Percentiles rank a stretch among this genome's conserved stretches.
These are phyloP conservation scores for Cystobasidium pallidum DNA, from an alignment of 1,284 basidiomycete species.

Conservation along the genomic window DNA sequence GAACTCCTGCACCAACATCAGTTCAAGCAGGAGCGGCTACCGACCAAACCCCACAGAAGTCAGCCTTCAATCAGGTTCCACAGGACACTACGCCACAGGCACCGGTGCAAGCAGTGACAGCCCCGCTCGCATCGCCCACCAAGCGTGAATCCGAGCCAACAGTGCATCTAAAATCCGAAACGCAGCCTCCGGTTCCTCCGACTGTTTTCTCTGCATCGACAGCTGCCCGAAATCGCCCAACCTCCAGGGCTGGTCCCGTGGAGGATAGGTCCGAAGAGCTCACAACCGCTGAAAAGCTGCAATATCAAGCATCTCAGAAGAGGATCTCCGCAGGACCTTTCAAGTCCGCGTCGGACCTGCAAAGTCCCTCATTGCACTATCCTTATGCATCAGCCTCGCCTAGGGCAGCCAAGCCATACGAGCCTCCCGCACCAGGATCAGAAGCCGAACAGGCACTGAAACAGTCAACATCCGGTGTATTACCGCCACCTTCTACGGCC, in stretches of 20 bases:
- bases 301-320: conserved; percentile 42
- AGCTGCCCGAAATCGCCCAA: conserved; percentile 30
- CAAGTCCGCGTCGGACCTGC: background rate
- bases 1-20: conserved; percentile 28
- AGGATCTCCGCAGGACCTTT: conserved; percentile 32
- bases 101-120: background rate
- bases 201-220: conserved; percentile 13
- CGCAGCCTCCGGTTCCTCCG: conserved; percentile 47
- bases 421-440: conserved; percentile 26
- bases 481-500: conserved; percentile 18
- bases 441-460: conserved; percentile 8
- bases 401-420: conserved; percentile 37
- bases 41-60: conserved; percentile 3
- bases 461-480: conserved; percentile 27
- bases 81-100: conserved; percentile 10
- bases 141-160: conserved; percentile 8
- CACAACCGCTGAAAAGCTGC: conserved; percentile 36
- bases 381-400: conserved; percentile 37
- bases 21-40: conserved; percentile 3
- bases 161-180: background rate
- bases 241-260: conserved; percentile 21
- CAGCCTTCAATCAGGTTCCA: background rate
- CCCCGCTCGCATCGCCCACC: conserved; percentile 2
- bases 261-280: conserved; percentile 13
- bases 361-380: background rate